These are phyloP conservation scores for Neofusicoccum umdonicola DNA, from an alignment of 2,329 filamentous ascomycete genomes.

Conservation along the genomic window DNA sequence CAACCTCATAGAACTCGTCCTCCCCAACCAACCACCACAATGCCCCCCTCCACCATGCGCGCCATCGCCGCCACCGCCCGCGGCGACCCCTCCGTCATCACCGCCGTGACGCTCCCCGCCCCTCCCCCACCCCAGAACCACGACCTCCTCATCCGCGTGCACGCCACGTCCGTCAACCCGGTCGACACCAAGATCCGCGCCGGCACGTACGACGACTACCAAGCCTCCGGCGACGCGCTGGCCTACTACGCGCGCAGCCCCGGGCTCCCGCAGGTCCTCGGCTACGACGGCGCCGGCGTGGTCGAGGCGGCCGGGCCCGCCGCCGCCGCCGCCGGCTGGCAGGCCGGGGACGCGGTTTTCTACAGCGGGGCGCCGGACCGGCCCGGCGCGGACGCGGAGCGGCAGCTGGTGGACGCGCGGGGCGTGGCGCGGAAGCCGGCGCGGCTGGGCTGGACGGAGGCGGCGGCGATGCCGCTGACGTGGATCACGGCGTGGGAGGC, in stretches of 20 bases:
- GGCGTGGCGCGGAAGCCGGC: slow-evolving; percentile 40
- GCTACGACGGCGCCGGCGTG: slow-evolving; percentile 45
- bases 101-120: slow-evolving; percentile 30
- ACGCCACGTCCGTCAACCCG: slow-evolving; percentile 41
- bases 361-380: slow-evolving; percentile 40
- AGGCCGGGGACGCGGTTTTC: slow-evolving; percentile 45
- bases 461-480: slow-evolving; percentile 46
- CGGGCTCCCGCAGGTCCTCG: slow-evolving; percentile 38
- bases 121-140: slow-evolving; percentile 30
- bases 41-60: slow-evolving; percentile 24
- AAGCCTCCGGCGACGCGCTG: slow-evolving; percentile 21
- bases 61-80: slow-evolving; percentile 32
- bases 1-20: too few relatives aligned
- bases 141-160: slow-evolving; percentile 38
- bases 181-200: slow-evolving; percentile 39
- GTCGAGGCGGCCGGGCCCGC: slow-evolving; percentile 30
- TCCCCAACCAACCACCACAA: not conserved
- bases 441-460: slow-evolving; percentile 33
- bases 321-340: slow-evolving; percentile 33
- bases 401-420: slow-evolving; percentile 42
- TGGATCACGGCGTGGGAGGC: slow-evolving; percentile 46
- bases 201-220: slow-evolving; percentile 38
- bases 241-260: slow-evolving; percentile 36
- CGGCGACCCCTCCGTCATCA: slow-evolving; percentile 27
- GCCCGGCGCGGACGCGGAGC: slow-evolving; percentile 45